Conservation (phyloP, 176 grass and related monocot genomes). For the Typha latifolia region DNA sequence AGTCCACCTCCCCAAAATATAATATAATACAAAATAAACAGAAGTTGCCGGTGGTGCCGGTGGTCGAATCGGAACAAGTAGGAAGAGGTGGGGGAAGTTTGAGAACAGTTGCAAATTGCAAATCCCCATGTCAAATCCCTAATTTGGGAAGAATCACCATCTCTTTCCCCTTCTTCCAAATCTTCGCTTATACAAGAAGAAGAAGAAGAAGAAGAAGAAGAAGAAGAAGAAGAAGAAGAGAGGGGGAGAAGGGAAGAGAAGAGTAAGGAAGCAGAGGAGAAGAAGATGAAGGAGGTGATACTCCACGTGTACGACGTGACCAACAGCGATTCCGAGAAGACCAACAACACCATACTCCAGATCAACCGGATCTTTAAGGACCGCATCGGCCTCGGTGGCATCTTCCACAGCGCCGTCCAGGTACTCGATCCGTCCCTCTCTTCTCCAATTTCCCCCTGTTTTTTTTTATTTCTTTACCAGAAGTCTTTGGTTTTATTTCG, state of each 20-base stretch:
- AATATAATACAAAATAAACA: neutral
- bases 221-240: neutral
- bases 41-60: neutral
- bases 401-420: constrained; percentile 99
- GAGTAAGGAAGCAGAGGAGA: constrained; percentile 3
- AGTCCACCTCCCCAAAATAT: neutral
- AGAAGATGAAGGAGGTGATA: constrained; percentile 83
- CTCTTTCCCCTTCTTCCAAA: no score
- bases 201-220: neutral
- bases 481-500: neutral
- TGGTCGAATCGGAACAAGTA: neutral
- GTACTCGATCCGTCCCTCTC: constrained; percentile 10
- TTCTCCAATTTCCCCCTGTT: neutral
- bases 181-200: neutral
- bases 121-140: neutral
- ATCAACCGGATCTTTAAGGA: constrained; percentile 99
- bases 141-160: no score
- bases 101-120: neutral
- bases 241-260: neutral
- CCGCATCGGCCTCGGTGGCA: constrained; percentile 95
- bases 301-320: constrained; percentile 98
- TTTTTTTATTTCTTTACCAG: neutral
- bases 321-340: constrained; percentile 92
- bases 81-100: neutral
- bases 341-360: constrained; percentile 95